Conservation (phyloP, 208 protist genomes). For the Porcisia deanei region DNA sequence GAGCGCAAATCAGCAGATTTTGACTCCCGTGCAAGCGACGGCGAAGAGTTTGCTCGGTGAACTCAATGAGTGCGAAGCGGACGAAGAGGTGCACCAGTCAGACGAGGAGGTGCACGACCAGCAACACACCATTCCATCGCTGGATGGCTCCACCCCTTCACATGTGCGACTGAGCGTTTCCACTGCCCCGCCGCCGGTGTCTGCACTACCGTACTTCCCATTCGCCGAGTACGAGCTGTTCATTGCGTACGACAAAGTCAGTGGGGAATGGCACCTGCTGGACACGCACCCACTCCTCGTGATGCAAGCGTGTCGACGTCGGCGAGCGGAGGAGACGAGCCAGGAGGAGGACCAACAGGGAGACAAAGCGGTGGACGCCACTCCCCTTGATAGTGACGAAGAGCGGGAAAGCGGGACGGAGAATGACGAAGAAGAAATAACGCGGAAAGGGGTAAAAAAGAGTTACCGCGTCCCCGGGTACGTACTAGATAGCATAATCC, state of each 20-base stretch:
- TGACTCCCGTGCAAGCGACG: constrained; percentile 2
- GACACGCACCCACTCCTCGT: constrained; percentile 51
- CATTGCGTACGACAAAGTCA: constrained; percentile 36
- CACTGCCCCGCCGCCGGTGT: constrained; percentile 23
- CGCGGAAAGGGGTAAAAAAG: constrained; percentile 16
- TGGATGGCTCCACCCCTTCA: neutral
- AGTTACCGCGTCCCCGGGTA: constrained; percentile 23
- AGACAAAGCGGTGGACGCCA: neutral
- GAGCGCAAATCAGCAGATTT: constrained; percentile 11
- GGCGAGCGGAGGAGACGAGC: constrained; percentile 22
- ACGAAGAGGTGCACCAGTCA: neutral
- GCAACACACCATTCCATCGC: neutral
- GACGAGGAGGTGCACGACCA: neutral
- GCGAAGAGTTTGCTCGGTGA: constrained; percentile 28
- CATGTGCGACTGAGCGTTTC: constrained; percentile 8
- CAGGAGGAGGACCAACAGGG: neutral
- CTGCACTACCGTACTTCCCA: constrained; percentile 29
- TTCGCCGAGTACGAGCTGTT: constrained; percentile 40
- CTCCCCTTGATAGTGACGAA: constrained; percentile 10
- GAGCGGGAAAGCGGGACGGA: constrained; percentile 26
- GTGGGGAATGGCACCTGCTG: constrained; percentile 58
- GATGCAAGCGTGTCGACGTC: constrained; percentile 32
- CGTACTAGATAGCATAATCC: constrained; percentile 49
- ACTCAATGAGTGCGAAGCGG: constrained; percentile 20
- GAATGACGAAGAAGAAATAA: constrained; percentile 24